Percentiles rank a stretch among this genome's conserved stretches.
phyloP scores from a whole-genome alignment of 805 yeast species.

The Pichia thaimueangensis region DNA sequence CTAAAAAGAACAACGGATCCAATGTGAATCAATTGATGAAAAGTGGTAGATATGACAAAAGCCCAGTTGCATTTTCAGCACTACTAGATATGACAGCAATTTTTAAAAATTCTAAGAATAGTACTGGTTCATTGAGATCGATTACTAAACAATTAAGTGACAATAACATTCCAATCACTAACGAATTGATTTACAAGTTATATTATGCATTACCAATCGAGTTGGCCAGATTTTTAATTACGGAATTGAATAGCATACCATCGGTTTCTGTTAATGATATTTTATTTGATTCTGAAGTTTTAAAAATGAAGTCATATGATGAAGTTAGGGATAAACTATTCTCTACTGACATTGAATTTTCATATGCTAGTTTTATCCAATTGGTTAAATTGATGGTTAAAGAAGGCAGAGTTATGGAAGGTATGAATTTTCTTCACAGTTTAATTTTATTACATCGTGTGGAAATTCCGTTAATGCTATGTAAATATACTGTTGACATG shows the following conservation, averaged over 20 bases:
- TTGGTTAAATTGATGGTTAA: slow-evolving; percentile 5
- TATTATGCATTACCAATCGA: slow-evolving; percentile 5
- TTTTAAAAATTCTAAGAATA: slow-evolving; percentile 5
- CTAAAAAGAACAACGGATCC: not conserved
- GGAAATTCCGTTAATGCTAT: slow-evolving; percentile 4
- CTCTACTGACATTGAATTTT: not conserved
- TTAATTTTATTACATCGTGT: not conserved
- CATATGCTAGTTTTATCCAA: slow-evolving; percentile 5
- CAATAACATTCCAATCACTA: not conserved
- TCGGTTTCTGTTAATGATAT: not conserved
- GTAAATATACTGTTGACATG: slow-evolving; percentile 3
- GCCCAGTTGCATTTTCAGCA: not conserved
- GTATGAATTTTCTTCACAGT: slow-evolving; percentile 3
- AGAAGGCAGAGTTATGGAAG: slow-evolving; percentile 11
- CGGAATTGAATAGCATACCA: not conserved
- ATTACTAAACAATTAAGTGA: not conserved
- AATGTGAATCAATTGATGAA: not conserved
- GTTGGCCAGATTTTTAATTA: not conserved
- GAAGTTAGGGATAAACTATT: not conserved
- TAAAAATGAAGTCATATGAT: not conserved
- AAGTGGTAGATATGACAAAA: not conserved
- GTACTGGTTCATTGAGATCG: not conserved
- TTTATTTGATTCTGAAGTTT: not conserved
- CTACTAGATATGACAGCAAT: not conserved
- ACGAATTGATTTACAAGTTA: slow-evolving; percentile 6